A percentile compares a stretch with the other conserved stretches of the same genome.
Evolutionary conservation across 192 early-diverging fungal species (phyloP).

Genomic region (Gryganskiella cystojenkinii): DNA sequence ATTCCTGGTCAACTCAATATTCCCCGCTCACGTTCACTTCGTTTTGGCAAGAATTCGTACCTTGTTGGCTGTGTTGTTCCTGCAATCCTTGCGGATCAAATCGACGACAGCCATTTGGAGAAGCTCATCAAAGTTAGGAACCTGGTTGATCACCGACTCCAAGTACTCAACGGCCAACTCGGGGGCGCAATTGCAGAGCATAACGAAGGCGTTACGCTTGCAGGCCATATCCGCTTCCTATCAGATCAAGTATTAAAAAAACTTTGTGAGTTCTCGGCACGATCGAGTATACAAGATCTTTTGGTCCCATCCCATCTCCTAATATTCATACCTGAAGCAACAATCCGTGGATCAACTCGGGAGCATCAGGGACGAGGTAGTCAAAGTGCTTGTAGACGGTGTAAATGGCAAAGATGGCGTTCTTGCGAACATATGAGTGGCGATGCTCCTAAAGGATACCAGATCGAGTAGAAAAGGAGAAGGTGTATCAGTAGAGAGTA

Average conservation of each 20-base stretch:
- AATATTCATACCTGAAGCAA: conserved; percentile 63
- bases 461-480: neutral
- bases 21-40: neutral
- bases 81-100: conserved; percentile 92
- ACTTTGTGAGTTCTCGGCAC: neutral
- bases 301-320: neutral
- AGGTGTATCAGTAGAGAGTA: too few relatives aligned
- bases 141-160: conserved; percentile 74
- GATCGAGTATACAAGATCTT: neutral
- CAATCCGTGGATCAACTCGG: conserved; percentile 85
- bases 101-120: conserved; percentile 96
- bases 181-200: conserved; percentile 84
- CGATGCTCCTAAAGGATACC: conserved; percentile 80
- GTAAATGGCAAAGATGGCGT: conserved; percentile 94
- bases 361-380: conserved; percentile 94
- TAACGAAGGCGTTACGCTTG: conserved; percentile 95
- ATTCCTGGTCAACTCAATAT: neutral
- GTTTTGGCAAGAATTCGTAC: conserved; percentile 38
- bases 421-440: conserved; percentile 98
- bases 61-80: conserved; percentile 85
- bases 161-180: conserved; percentile 88
- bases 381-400: conserved; percentile 91
- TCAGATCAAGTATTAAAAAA: conserved; percentile 1
- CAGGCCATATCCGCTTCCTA: conserved; percentile 94
- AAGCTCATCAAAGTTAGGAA: conserved; percentile 88